Percentiles rank a stretch among this genome's conserved stretches.
Conservation (phyloP, 805 yeast genomes). For the Saccharomycopsis vini region DNA sequence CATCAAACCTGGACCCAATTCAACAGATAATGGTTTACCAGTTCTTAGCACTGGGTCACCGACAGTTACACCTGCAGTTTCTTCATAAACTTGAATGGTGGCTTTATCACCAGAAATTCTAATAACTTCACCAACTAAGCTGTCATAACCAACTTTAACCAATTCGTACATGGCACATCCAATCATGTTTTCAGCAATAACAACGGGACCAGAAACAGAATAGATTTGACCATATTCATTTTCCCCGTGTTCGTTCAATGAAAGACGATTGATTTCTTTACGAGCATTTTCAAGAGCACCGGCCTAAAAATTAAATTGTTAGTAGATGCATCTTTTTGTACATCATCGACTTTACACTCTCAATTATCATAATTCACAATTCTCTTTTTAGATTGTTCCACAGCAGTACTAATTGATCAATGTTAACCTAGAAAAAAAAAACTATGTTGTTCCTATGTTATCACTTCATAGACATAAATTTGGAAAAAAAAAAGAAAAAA, state of each 20-base stretch:
- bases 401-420: background rate
- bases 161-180: conserved; percentile 99
- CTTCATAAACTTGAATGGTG: conserved; percentile 98
- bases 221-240: conserved; percentile 79
- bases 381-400: background rate
- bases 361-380: background rate
- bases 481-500: too few species aligned
- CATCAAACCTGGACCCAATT: conserved; percentile 98
- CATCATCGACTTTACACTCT: background rate
- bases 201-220: conserved; percentile 97
- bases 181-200: conserved; percentile 96
- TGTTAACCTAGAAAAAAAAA: background rate
- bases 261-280: conserved; percentile 79
- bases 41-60: conserved; percentile 99
- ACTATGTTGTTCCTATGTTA: too few species aligned
- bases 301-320: conserved; percentile 39
- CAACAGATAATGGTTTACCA: conserved; percentile 98
- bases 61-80: conserved; percentile 97
- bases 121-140: conserved; percentile 95
- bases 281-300: conserved; percentile 97
- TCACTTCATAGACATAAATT: too few species aligned
- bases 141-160: conserved; percentile 96
- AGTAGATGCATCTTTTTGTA: background rate
- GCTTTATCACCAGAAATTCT: conserved; percentile 96
- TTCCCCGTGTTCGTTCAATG: conserved; percentile 67